These are phyloP conservation scores for Monoraphidium neglectum DNA, from an alignment of 139 green algal genomes.

Conservation along the genomic window DNA sequence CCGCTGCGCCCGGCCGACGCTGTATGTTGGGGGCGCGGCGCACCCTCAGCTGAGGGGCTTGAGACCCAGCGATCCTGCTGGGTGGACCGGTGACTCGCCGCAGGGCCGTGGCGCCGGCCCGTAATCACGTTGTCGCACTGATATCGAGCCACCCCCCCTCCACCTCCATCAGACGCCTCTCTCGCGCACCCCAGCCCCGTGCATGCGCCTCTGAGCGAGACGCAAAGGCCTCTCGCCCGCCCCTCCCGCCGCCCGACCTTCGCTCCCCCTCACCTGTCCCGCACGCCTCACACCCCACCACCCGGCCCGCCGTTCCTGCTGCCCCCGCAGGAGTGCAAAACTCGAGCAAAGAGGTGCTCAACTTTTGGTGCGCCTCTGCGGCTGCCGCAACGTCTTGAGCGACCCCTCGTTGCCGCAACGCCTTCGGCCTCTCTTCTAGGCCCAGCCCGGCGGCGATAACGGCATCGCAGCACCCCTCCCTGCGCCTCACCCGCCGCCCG, in stretches of 20 bases:
- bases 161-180: no score
- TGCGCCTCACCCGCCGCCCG: no score
- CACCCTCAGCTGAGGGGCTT: background rate
- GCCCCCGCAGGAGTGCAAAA: background rate
- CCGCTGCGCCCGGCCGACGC: background rate
- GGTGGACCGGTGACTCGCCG: background rate
- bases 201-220: no score
- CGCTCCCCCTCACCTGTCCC: no score
- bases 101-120: background rate
- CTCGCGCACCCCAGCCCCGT: no score
- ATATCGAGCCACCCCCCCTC: no score
- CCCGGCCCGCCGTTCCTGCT: constrained; percentile 1
- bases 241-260: no score
- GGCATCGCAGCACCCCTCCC: no score
- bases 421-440: background rate
- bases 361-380: background rate
- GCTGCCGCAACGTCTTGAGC: background rate
- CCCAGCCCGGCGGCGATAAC: no score
- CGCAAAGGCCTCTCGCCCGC: no score
- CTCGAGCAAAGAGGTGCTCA: background rate
- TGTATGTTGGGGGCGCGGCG: background rate
- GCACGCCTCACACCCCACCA: no score
- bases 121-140: no score
- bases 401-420: background rate
- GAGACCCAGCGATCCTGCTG: background rate